These are phyloP conservation scores for Peterozyma toletana DNA, from an alignment of 805 yeast genomes.

Conservation along the genomic window DNA sequence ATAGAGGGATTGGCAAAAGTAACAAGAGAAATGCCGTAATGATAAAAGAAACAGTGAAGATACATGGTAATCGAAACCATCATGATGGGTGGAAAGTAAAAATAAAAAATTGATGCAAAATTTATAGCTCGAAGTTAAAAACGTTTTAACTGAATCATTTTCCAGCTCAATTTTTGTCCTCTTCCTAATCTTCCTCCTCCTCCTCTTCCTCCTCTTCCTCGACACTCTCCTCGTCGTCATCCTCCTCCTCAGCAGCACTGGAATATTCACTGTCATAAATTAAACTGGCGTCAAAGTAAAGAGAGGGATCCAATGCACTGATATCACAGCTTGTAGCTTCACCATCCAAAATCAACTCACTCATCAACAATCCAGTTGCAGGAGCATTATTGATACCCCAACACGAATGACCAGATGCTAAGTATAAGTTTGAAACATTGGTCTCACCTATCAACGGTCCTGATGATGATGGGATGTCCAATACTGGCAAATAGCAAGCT, in stretches of 20 bases:
- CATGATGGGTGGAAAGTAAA: no score
- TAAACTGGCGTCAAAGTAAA: conserved; percentile 70
- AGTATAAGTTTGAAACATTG: conserved; percentile 65
- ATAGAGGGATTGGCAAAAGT: no score
- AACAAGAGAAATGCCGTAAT: no score
- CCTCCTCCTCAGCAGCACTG: conserved; percentile 19
- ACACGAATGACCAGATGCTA: conserved; percentile 94
- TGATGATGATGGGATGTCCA: conserved; percentile 84
- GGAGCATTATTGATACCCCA: conserved; percentile 99
- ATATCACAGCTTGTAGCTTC: conserved; percentile 71
- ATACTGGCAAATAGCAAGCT: conserved; percentile 92
- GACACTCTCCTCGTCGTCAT: conserved; percentile 15
- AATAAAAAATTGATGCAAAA: no score
- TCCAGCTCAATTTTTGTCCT: neutral
- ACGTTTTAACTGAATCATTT: no score
- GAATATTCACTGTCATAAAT: conserved; percentile 22
- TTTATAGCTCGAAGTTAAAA: no score
- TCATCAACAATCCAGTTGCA: conserved; percentile 89
- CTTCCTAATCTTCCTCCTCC: conserved; percentile 6
- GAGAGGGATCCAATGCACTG: conserved; percentile 75
- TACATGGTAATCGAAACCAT: no score
- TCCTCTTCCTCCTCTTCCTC: conserved; percentile 15
- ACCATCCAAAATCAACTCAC: conserved; percentile 84
- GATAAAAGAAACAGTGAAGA: no score
- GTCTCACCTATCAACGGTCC: conserved; percentile 96